These are phyloP conservation scores for Biscutella laevigata DNA, from an alignment of 441 rosid species.

Conservation along the genomic window DNA sequence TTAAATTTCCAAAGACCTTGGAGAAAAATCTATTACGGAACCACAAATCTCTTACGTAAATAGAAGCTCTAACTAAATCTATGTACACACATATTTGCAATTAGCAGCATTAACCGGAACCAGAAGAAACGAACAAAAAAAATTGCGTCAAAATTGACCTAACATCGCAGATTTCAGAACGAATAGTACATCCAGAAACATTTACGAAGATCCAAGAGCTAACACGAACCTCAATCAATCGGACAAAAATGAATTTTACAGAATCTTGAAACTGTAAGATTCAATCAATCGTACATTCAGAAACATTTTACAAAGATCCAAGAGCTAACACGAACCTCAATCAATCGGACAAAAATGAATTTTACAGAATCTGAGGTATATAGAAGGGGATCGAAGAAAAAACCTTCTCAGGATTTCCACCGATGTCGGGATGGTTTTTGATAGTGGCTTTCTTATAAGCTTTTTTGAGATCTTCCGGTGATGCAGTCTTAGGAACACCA, in stretches of 20 bases:
- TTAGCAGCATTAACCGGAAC: neutral
- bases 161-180: constrained; percentile 13
- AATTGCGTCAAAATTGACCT: constrained; percentile 12
- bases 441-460: constrained; percentile 78
- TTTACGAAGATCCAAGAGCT: constrained; percentile 8
- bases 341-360: neutral
- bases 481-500: constrained; percentile 56
- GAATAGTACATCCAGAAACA: neutral
- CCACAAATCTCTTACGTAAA: neutral
- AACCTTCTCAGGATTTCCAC: constrained; percentile 87
- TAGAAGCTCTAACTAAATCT: neutral
- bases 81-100: too few species aligned
- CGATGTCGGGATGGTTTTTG: constrained; percentile 82
- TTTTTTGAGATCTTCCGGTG: constrained; percentile 66
- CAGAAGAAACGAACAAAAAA: neutral
- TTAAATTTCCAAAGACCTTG: too few species aligned
- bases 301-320: neutral
- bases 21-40: neutral
- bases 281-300: neutral
- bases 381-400: neutral
- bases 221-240: neutral
- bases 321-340: neutral
- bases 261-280: too few species aligned
- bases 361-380: neutral
- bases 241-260: neutral